Conservation (phyloP, 2,329 filamentous ascomycete genomes). For the Microdochium bolleyi region DNA sequence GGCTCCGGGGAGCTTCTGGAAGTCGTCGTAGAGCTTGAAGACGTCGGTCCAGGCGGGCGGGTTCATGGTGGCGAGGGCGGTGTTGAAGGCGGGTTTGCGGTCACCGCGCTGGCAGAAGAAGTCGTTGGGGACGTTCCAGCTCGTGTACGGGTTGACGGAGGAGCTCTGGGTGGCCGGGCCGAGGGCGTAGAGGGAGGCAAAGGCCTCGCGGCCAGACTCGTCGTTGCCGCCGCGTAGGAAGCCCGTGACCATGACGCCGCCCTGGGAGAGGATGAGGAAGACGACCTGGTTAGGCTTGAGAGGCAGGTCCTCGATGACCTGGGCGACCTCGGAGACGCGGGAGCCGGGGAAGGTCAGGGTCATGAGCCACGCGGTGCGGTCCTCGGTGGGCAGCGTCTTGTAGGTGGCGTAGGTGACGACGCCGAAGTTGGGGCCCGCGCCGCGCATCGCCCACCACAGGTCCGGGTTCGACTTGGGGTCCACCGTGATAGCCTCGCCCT, state of each 20-base stretch:
- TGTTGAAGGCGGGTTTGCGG: constrained; percentile 29
- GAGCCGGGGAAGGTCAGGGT: constrained; percentile 11
- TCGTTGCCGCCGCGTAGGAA: constrained; percentile 20
- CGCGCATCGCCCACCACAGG: constrained; percentile 39
- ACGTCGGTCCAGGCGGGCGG: constrained; percentile 26
- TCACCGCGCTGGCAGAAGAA: constrained; percentile 25
- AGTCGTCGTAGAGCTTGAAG: constrained; percentile 27
- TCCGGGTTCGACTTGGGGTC: constrained; percentile 21
- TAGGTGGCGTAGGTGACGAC: constrained; percentile 38
- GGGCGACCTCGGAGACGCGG: constrained; percentile 16
- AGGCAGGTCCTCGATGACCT: constrained; percentile 24
- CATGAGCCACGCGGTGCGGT: constrained; percentile 15
- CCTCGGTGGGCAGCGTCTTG: constrained; percentile 21
- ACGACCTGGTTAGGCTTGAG: constrained; percentile 24
- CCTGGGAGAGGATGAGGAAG: constrained; percentile 20
- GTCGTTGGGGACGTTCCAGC: constrained; percentile 29
- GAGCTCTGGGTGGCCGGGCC: constrained; percentile 17
- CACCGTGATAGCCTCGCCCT: constrained; percentile 13
- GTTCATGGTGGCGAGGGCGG: constrained; percentile 22
- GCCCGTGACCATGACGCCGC: constrained; percentile 19
- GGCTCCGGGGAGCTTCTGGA: constrained; percentile 21
- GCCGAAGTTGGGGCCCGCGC: constrained; percentile 42
- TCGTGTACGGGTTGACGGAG: constrained; percentile 21
- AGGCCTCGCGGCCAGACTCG: constrained; percentile 18
- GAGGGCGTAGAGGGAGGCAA: constrained; percentile 23